A percentile compares a stretch with the other conserved stretches of the same genome.
phyloP scores from a whole-genome alignment of 2,329 filamentous ascomycete genomes.

The Aciculosporium take region DNA sequence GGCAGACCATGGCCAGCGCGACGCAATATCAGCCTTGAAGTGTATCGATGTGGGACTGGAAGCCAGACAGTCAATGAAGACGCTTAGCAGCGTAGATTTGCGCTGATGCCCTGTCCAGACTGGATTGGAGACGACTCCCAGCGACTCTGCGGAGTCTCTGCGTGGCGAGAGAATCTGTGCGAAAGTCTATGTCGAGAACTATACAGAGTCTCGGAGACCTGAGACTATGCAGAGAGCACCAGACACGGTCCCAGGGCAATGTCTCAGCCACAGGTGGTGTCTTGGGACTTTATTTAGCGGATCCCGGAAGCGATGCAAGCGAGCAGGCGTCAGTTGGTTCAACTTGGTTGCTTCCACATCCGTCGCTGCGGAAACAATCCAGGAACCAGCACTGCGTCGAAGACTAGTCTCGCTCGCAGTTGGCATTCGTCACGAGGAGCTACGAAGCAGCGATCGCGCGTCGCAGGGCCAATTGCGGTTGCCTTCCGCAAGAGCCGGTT shows the following conservation, averaged over 20 bases:
- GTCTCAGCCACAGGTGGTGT: conserved; percentile 13
- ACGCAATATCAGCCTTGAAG: not conserved
- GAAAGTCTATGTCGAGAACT: not conserved
- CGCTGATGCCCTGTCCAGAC: not conserved
- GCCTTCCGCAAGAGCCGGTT: too few relatives aligned
- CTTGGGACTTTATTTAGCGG: conserved; percentile 6
- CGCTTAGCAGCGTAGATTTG: not conserved
- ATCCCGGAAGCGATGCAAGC: conserved; percentile 1
- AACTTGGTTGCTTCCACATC: conserved; percentile 7
- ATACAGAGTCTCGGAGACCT: too few relatives aligned
- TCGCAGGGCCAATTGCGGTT: not conserved
- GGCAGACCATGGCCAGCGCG: conserved; percentile 5
- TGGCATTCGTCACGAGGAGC: not conserved
- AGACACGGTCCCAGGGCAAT: conserved; percentile 6
- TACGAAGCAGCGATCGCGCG: not conserved
- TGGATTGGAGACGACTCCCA: too few relatives aligned
- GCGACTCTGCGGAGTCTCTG: not conserved
- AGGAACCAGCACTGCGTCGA: not conserved
- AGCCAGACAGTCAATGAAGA: not conserved
- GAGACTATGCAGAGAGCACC: not conserved
- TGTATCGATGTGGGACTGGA: not conserved
- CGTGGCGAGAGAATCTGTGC: not conserved
- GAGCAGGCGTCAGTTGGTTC: too few relatives aligned
- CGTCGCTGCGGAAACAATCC: conserved; percentile 12
- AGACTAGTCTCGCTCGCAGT: not conserved